Evolutionary conservation across 1,284 basidiomycete species (phyloP), one percentile per base, ranked within the genome.

Genomic region (Melampsora americana): DNA sequence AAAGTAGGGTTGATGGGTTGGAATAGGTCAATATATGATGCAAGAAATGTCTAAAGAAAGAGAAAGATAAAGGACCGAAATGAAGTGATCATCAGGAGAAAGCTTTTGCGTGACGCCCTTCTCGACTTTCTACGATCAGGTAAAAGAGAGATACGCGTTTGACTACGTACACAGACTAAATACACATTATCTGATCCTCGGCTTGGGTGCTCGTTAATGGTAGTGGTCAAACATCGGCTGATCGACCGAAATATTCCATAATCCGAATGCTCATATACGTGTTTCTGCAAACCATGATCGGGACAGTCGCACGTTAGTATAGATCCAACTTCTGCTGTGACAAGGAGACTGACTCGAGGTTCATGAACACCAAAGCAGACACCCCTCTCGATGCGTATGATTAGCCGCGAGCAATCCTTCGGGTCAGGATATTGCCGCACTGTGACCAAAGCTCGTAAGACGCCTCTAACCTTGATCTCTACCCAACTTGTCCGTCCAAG

Each of bases 201-300:
- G 11, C 14, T 56, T n/a, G 53, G 26, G 26, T 56, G 53, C 26
- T 56, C 53, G 20, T 56, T 12, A 18, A 56, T 56, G 26, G 26
- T 28, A 9, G 53, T 23, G 20, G 5, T 56, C 53, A 56, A 56
- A 56, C 53, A 56, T n/a, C 53, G 53, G 26, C 53, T 56, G 53
- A 56, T 56, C n/a, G 53, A n/a, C 26, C n/a, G 53, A 28, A 56
- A 56, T 56, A 56, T 56, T 23, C 53, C 53, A 56, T 56, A 56
- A 56, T 28, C 20, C 3, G 53, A 56, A 9, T 56, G 53, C 53
- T 56, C 53, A 23, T 56, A 56, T 9, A 56, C 53, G 12, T 28
- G 53, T 56, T 56, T 56, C 53, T 56, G 18, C 26, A 56, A 7
- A 7, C 26, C 26, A 56, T 56, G 20, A 23, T 28, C 20, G 53